Evolutionary conservation across 208 protist species (phyloP).

Genomic region (Acanthamoeba culbertsoni): DNA sequence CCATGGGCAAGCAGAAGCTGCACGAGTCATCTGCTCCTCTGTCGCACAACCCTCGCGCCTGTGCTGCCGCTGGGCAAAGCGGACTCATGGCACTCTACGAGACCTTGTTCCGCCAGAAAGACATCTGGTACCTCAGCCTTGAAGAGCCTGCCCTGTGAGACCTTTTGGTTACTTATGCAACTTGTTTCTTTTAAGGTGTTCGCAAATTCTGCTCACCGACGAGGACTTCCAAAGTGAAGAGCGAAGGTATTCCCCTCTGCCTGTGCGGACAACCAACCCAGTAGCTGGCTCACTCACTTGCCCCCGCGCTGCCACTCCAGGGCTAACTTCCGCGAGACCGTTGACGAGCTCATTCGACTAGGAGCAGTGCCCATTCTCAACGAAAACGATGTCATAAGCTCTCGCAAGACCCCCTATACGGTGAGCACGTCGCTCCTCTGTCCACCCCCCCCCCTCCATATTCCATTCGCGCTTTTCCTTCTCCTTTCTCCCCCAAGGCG

Average conservation of each 20-base stretch:
- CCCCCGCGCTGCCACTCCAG: slow-evolving; percentile 15
- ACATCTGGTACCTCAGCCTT: slow-evolving; percentile 52
- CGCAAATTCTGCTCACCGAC: slow-evolving; percentile 82
- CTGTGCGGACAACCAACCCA: background rate
- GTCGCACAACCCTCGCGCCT: slow-evolving; percentile 68
- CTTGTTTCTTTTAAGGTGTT: slow-evolving; percentile 12
- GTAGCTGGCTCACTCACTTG: background rate
- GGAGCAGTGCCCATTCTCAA: slow-evolving; percentile 84
- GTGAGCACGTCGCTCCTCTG: background rate
- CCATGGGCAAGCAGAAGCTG: slow-evolving; percentile 80
- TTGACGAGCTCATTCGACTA: slow-evolving; percentile 76
- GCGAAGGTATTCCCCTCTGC: background rate
- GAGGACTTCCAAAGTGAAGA: slow-evolving; percentile 74
- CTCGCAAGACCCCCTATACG: background rate
- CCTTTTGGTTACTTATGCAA: background rate
- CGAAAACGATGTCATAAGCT: slow-evolving; percentile 83
- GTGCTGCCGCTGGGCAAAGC: slow-evolving; percentile 80
- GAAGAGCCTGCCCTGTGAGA: too few relatives aligned
- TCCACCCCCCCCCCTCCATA: background rate
- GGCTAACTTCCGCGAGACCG: slow-evolving; percentile 61
- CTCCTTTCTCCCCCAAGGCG: too few relatives aligned
- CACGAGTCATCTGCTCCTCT: slow-evolving; percentile 1
- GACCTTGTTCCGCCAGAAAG: slow-evolving; percentile 75
- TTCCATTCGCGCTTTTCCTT: background rate
- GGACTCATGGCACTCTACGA: slow-evolving; percentile 83